These are phyloP conservation scores for Rosa rugosa DNA, from an alignment of 306 rosid genomes.

Conservation along the genomic window DNA sequence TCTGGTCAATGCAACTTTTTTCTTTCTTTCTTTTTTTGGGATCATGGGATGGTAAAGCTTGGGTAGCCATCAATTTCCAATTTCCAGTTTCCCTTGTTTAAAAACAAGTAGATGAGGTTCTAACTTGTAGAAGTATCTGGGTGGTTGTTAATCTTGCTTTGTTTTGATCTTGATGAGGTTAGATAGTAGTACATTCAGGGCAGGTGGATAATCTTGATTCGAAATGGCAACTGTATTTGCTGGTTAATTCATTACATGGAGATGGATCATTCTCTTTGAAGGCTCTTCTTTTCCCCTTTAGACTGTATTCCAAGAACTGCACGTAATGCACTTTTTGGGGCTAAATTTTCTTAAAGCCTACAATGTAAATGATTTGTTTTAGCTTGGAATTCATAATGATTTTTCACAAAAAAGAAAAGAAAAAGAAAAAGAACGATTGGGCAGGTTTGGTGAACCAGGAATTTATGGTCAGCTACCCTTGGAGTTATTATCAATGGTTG, in stretches of 20 bases:
- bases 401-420: not conserved
- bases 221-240: not conserved
- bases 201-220: not conserved
- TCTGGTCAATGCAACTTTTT: not conserved
- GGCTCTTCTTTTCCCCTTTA: not conserved
- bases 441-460: not conserved
- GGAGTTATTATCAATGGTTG: not conserved
- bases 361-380: not conserved
- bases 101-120: not conserved
- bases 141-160: not conserved
- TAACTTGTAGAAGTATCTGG: not conserved
- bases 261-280: not conserved
- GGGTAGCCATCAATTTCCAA: not conserved
- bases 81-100: not conserved
- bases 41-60: not conserved
- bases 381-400: not conserved
- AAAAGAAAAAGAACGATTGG: not conserved
- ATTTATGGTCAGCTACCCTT: not conserved
- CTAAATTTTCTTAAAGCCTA: not conserved
- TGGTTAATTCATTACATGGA: not conserved
- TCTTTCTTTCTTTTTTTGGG: not conserved
- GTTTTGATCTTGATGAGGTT: not conserved
- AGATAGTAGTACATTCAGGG: not conserved
- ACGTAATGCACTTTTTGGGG: not conserved
- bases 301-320: not conserved